Base-by-base conservation (phyloP, 768 basidiomycete species). In the Sarcodon aspratus region DNA sequence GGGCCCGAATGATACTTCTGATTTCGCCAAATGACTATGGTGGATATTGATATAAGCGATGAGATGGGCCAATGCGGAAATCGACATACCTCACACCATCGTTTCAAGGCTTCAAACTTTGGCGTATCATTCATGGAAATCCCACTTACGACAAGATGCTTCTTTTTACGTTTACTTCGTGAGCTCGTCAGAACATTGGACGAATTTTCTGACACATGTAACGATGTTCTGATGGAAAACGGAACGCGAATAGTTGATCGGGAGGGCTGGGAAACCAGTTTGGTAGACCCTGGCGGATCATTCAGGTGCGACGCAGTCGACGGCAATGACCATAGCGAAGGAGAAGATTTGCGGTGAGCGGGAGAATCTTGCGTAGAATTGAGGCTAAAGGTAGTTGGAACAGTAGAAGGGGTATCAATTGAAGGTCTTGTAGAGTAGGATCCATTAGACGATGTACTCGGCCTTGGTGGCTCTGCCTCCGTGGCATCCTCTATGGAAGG, bases 51-150 rank as follows among this genome's bases (percentile, higher is more conserved):
- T 50, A 44, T 40, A 31, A 45, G 36, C 33, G 15, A 9, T 6
- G 32, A 44, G 33, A 38, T 13, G 46, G 11, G 44, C 10, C 36
- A 10, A 36, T 4, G 17, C 11, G 12, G 10, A 32, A 45, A 32
- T 18, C 15, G 1, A 61, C 72, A 47, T 59, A 85, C 83, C 70
- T 85, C 82, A 56, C 86, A 89, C 86, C 86, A 89, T 51, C 67
- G 70, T 57, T 78, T 80, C 10, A 82, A 70, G 3, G 73, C 82
- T 36, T 87, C 82, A 56, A 84, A 75, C 53, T 80, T 80, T 34
- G 68, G 67, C 18, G 69, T 62, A 56, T 89, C 86, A 15, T 73
- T 71, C 11, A 70, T 65, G 7, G 72, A 72, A 31, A 88, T 74
- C 33, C 86, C 86, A 57, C 80, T 82, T 51, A 88, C 69, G 44